Conservation (phyloP, 1,139 yeast species). For the Zygoascus meyerae region DNA sequence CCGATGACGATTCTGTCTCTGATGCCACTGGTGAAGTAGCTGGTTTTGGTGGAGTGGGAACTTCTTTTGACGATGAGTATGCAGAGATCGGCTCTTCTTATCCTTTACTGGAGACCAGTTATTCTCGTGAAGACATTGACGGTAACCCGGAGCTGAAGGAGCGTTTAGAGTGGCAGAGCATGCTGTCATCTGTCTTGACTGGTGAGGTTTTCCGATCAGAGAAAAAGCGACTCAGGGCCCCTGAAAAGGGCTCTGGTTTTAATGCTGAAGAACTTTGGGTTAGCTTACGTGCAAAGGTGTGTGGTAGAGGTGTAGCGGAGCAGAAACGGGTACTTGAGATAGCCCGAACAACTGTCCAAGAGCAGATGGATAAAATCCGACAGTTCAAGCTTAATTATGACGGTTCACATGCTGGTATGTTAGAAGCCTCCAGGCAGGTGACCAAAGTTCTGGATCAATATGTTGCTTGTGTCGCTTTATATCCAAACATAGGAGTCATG, state of each 20-base stretch:
- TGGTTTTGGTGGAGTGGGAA: slow-evolving; percentile 32
- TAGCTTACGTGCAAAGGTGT: slow-evolving; percentile 71
- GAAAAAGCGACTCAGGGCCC: slow-evolving; percentile 63
- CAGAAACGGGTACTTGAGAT: slow-evolving; percentile 68
- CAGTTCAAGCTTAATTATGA: slow-evolving; percentile 45
- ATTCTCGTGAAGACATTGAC: slow-evolving; percentile 16
- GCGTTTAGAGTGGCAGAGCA: slow-evolving; percentile 92
- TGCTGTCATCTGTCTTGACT: slow-evolving; percentile 82
- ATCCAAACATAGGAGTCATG: slow-evolving; percentile 81
- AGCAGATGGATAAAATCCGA: slow-evolving; percentile 63
- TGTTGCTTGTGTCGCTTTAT: slow-evolving; percentile 65
- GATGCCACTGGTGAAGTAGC: slow-evolving; percentile 22
- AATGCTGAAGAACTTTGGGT: slow-evolving; percentile 71
- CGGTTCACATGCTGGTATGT: slow-evolving; percentile 16
- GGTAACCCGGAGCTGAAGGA: slow-evolving; percentile 62
- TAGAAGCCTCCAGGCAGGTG: slow-evolving; percentile 44
- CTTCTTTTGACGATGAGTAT: slow-evolving; percentile 34
- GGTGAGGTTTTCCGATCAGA: slow-evolving; percentile 94
- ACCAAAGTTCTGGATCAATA: slow-evolving; percentile 51
- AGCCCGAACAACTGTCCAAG: slow-evolving; percentile 68
- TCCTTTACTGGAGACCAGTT: slow-evolving; percentile 24
- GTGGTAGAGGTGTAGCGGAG: slow-evolving; percentile 75
- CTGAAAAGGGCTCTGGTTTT: slow-evolving; percentile 27
- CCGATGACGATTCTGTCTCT: slow-evolving; percentile 26
- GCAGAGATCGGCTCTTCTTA: slow-evolving; percentile 27